Evolutionary conservation across 2,329 filamentous ascomycete species (phyloP), one percentile per base, ranked within the genome.

Genomic region (Teratosphaeria viscida): DNA sequence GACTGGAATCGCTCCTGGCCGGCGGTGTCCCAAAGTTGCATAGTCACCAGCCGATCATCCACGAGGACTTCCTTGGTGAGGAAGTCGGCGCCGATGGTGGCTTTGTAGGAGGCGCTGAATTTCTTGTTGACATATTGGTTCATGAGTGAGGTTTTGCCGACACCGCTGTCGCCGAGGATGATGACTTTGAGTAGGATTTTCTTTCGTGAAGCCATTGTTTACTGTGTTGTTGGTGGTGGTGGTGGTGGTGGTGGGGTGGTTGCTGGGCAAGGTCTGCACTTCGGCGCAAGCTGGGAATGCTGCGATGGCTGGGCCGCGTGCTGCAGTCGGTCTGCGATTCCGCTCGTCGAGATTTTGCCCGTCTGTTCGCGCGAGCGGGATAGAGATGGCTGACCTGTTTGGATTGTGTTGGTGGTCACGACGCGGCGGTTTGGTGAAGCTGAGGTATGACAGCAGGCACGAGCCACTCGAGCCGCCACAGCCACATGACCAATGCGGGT

Each of bases 101-200:
- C 94, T 80, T 99, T 99, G 85, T 99, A 99, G 80, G 92, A 96
- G 67, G 92, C 92, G 75, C 92, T 96, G 81, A 99, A 99, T 77
- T 99, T 97, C 81, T 99, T 99, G 82, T 99, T 99, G 84, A 99
- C 94, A 89, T 97, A 99, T 97, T 99, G 94, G 80, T 99, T 99
- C 94, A 99, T 99, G 84, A 99, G 86, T 78, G 91, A 96, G 63
- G 94, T 99, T 84, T 99, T 99, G 75, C 94, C 94, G 64, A 99
- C 94, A 79, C 94, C 94, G 77, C 92, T 97, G 77, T 99, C 94
- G 70, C 94, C 94, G 69, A 99, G 87, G 78, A 99, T 97, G 72
- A 99, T 99, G 72, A 99, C 92, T 92, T 97, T 63, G 70, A 60
- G 59, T 11, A 54, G 56, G 37, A 61, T 67, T 52, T 64, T 63